Evolutionary conservation across 257 asterid genomes (phyloP), one percentile per base, ranked within the genome.

Genomic region (Hygrophila difformis): DNA sequence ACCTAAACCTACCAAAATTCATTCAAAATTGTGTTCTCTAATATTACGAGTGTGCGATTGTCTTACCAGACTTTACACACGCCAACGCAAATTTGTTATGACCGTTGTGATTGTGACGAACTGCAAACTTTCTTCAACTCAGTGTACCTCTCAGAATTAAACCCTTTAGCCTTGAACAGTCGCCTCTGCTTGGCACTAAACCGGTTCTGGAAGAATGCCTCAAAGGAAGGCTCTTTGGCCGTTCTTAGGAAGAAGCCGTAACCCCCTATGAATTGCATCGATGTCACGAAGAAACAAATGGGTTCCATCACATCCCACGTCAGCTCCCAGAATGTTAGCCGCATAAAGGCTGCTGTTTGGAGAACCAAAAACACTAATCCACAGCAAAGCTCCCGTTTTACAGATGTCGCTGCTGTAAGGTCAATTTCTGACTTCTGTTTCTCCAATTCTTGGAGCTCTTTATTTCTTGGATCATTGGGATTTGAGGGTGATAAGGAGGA

Each of bases 221-320:
- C 94, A 33, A 81, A 84, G 1, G 94, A 70, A 0, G 95, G 97
- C 56, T 84, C 97, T 18, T 55, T 78, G 1, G 84, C 64, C 0
- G 97, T 88, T 37, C 79, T 59, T 1, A 88, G 64, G 72, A 84
- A 88, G 71, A 78, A 88, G 0, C 76, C 74, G 9, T 84, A 84
- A n/a, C 81, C 84, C 35, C 76, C 88, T 93, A 81, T 84, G 74
- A 77, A 84, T 35, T 88, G 77, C 2, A 67, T 11, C 1, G 95
- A 78, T 1, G 97, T 75, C 1, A 81, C 84, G 2, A 70, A 84
- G 73, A 88, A 88, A 71, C 97, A 88, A 28, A 88, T 78, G 0
- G 97, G 97, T 51, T 88, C 97, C 97, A 88, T 88, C 1, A 88
- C 95, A 51, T 88, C 97, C 97, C 97, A 88, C 0, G 97, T 21